Conservation (phyloP, 352 stramenopile species). For the Globisporangium lucens region DNA sequence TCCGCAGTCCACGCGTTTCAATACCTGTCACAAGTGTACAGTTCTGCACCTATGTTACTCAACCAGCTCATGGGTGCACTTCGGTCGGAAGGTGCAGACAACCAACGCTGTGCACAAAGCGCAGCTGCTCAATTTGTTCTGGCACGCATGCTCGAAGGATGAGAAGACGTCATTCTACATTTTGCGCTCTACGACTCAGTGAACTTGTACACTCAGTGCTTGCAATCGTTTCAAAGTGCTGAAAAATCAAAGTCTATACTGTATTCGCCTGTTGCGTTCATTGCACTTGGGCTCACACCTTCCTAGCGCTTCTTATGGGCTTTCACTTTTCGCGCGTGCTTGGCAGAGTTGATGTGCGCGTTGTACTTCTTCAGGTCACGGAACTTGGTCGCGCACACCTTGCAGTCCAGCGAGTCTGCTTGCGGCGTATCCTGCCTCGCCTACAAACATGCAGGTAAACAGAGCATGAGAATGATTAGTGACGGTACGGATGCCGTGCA, state of each 20-base stretch:
- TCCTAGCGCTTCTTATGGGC: conserved; percentile 39
- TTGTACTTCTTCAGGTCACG: conserved; percentile 81
- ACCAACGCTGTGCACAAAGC: not conserved
- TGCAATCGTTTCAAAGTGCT: too few relatives aligned
- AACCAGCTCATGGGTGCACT: not conserved
- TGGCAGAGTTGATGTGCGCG: conserved; percentile 83
- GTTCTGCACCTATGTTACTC: not conserved
- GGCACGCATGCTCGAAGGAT: too few relatives aligned
- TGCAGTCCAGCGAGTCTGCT: conserved; percentile 39
- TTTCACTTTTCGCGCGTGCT: conserved; percentile 75
- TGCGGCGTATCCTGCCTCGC: conserved; percentile 17
- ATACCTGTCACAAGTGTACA: not conserved
- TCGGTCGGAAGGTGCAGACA: too few relatives aligned
- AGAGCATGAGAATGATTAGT: too few relatives aligned
- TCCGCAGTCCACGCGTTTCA: not conserved
- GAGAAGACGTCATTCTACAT: not conserved
- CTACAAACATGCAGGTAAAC: not conserved
- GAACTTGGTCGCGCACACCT: conserved; percentile 54
- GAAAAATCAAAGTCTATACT: not conserved
- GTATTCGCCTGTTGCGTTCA: not conserved
- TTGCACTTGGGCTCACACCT: not conserved
- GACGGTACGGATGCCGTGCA: too few relatives aligned
- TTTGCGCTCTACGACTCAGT: not conserved
- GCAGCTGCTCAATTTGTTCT: too few relatives aligned
- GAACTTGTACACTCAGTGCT: too few relatives aligned